Conservation (phyloP, 768 basidiomycete genomes). For the Calocybe cyanea region DNA sequence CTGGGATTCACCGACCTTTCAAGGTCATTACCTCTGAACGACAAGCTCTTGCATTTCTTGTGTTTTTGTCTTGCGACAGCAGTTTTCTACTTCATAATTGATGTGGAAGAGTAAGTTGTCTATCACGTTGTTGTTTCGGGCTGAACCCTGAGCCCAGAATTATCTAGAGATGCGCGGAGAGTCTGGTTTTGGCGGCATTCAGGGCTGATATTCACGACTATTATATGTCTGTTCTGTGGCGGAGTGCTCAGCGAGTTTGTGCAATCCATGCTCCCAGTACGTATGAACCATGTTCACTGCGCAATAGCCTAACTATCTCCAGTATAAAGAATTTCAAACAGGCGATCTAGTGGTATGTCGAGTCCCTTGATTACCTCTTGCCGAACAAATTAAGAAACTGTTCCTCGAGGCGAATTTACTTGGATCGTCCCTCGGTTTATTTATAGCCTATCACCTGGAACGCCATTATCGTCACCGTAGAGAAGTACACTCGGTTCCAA, state of each 20-base stretch:
- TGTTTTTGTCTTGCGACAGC: slow-evolving; percentile 73
- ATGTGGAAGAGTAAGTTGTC: slow-evolving; percentile 78
- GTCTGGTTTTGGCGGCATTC: slow-evolving; percentile 87
- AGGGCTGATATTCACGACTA: slow-evolving; percentile 59
- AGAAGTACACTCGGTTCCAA: slow-evolving; percentile 44
- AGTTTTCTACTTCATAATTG: slow-evolving; percentile 84
- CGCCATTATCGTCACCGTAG: slow-evolving; percentile 73
- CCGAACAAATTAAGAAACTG: not conserved
- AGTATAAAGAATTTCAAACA: slow-evolving; percentile 72
- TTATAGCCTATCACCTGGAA: slow-evolving; percentile 64
- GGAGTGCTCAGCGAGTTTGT: slow-evolving; percentile 81
- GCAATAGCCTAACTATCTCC: not conserved
- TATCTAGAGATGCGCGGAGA: slow-evolving; percentile 62
- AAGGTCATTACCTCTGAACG: slow-evolving; percentile 63
- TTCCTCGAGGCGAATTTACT: slow-evolving; percentile 66
- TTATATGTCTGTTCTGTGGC: slow-evolving; percentile 76
- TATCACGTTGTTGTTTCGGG: not conserved
- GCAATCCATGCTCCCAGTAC: slow-evolving; percentile 71
- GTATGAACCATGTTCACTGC: slow-evolving; percentile 6
- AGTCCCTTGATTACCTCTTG: slow-evolving; percentile 5
- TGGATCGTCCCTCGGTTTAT: slow-evolving; percentile 69
- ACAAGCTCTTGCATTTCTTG: slow-evolving; percentile 76
- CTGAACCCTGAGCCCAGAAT: too few species aligned
- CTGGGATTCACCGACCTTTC: slow-evolving; percentile 76
- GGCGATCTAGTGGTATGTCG: slow-evolving; percentile 63